Conservation (phyloP, 495 filamentous ascomycete species). For the Aspergillus hancockii region DNA sequence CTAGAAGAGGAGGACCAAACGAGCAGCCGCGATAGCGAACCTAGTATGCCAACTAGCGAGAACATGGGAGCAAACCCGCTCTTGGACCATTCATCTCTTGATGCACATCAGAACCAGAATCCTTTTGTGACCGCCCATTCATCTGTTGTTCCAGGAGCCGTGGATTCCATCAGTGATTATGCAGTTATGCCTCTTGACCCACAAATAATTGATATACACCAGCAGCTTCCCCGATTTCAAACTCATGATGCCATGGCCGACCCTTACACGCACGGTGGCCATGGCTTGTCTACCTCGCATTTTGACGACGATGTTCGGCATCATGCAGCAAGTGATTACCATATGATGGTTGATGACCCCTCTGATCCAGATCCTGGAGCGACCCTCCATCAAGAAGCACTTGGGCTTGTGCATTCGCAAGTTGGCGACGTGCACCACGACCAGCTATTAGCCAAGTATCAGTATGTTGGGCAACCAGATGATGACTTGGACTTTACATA, state of each 20-base stretch:
- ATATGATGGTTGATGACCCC: constrained; percentile 48
- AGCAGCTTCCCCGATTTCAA: constrained; percentile 40
- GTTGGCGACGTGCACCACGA: constrained; percentile 47
- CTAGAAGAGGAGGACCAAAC: constrained; percentile 24
- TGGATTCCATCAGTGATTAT: constrained; percentile 42
- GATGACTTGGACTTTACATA: constrained; percentile 44
- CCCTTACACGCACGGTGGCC: constrained; percentile 33
- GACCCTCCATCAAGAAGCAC: constrained; percentile 38
- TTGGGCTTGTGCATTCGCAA: constrained; percentile 43
- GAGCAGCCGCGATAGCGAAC: constrained; percentile 17
- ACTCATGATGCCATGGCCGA: constrained; percentile 40
- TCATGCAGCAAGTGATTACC: constrained; percentile 42
- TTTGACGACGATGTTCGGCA: constrained; percentile 47
- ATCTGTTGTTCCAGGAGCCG: constrained; percentile 29
- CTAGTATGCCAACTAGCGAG: constrained; percentile 20
- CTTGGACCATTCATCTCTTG: constrained; percentile 36
- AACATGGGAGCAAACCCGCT: constrained; percentile 26
- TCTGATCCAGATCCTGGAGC: constrained; percentile 33
- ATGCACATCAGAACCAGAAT: constrained; percentile 30
- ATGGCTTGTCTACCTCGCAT: constrained; percentile 30
- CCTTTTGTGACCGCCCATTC: constrained; percentile 35
- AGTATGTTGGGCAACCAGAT: constrained; percentile 43
- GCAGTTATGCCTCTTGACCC: constrained; percentile 46
- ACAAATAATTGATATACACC: constrained; percentile 46
- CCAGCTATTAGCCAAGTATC: constrained; percentile 43